A percentile compares a stretch with the other conserved stretches of the same genome.
Evolutionary conservation across 768 basidiomycete genomes (phyloP).

Genomic region (Calocera viscosa): DNA sequence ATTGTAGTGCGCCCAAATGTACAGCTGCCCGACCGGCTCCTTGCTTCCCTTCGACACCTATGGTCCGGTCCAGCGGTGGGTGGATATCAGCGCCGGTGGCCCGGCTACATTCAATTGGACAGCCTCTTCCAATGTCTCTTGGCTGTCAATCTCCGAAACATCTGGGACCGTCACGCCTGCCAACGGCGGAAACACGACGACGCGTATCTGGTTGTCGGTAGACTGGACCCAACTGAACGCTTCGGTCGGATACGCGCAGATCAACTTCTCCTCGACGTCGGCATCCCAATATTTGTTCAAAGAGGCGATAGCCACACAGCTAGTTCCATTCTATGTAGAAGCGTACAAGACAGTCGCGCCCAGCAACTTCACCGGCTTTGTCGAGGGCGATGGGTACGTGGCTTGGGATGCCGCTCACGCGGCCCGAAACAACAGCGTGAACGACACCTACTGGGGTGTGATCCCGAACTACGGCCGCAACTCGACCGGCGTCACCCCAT

Average conservation of each 20-base stretch:
- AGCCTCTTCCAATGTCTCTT: conserved; percentile 37
- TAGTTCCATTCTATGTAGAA: conserved; percentile 18
- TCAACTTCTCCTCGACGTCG: conserved; percentile 12
- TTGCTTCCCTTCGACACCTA: conserved; percentile 43
- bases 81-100: conserved; percentile 53
- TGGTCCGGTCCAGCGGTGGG: conserved; percentile 40
- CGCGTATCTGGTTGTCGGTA: conserved; percentile 43
- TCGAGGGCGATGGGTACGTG: conserved; percentile 50
- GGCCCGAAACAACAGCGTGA: conserved; percentile 36
- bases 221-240: conserved; percentile 39
- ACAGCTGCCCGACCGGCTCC: conserved; percentile 28
- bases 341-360: conserved; percentile 15
- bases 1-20: conserved; percentile 12
- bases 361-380: conserved; percentile 34
- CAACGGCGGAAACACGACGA: conserved; percentile 32
- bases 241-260: conserved; percentile 9
- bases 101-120: conserved; percentile 46
- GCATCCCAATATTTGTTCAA: not conserved
- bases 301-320: conserved; percentile 14
- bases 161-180: conserved; percentile 39
- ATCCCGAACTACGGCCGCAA: conserved; percentile 50
- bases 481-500: conserved; percentile 46
- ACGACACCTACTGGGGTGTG: conserved; percentile 45
- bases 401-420: conserved; percentile 57
- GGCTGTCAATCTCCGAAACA: conserved; percentile 39